Evolutionary conservation across 2,329 filamentous ascomycete species (phyloP).

Genomic region (Emergomyces pasteurianus): DNA sequence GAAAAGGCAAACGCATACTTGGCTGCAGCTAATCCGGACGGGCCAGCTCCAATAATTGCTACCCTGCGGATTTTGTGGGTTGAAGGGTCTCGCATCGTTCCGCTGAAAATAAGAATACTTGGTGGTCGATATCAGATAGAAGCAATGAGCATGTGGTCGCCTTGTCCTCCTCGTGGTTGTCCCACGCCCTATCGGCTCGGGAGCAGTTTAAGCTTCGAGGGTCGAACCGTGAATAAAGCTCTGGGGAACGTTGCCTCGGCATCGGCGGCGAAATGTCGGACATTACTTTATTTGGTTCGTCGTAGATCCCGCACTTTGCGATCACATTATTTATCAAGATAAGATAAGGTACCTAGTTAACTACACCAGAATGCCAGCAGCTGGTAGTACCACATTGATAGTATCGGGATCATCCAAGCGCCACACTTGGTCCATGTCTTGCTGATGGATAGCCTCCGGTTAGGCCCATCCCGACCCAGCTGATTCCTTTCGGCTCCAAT

Average conservation of each 20-base stretch:
- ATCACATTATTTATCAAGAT: neutral
- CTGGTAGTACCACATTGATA: constrained; percentile 48
- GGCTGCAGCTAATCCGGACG: constrained; percentile 64
- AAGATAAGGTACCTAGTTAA: too few species aligned
- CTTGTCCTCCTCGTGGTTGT: too few species aligned
- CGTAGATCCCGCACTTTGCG: neutral
- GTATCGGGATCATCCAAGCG: constrained; percentile 49
- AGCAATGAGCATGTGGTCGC: too few species aligned
- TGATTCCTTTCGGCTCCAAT: constrained; percentile 45
- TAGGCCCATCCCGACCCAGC: constrained; percentile 56
- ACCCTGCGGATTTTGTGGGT: constrained; percentile 31
- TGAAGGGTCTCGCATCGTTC: neutral
- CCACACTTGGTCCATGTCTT: constrained; percentile 54
- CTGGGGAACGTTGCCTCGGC: too few species aligned
- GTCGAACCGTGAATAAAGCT: too few species aligned
- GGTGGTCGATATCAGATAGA: neutral
- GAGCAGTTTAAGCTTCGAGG: too few species aligned
- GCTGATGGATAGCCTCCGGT: constrained; percentile 59
- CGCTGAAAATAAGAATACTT: neutral
- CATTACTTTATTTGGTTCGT: neutral
- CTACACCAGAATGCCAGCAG: too few species aligned
- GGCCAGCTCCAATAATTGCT: constrained; percentile 73
- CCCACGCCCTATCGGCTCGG: too few species aligned
- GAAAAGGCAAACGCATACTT: constrained; percentile 36
- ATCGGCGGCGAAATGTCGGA: neutral